Base-by-base conservation (phyloP, 2,329 filamentous ascomycete species). In the Fusarium sp. region DNA sequence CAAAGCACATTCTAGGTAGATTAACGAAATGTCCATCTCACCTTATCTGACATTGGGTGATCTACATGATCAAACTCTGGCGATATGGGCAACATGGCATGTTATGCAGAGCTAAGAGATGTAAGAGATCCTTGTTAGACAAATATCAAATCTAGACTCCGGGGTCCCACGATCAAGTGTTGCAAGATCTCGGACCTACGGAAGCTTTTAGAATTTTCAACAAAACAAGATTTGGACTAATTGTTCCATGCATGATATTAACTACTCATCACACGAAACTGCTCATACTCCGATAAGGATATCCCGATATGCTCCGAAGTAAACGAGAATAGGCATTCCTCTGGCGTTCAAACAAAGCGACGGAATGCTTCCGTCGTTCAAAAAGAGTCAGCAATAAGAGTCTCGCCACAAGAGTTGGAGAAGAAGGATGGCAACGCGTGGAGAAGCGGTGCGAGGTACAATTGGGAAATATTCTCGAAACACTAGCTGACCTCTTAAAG, bases 281-380 rank as follows among this genome's bases (percentile, higher is more conserved):
- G 20, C 39, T 24, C n/a, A 4, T 17, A 44, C 36, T 28, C 26
- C 10, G 10, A 56, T 28, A 26, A 48, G 42, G 20, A 14, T 51
- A 30, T 62, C 12, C 52, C 67, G 67, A 69, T 36, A 65, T 47
- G 59, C 56, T 34, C 66, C 66, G 63, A 45, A 21, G 21, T 12
- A 45, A 45, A 28, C 26, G 21, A 11, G 19, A 36, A 28, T 24
- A 44, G 26, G 19, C 38, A 9, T 24, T 26, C 17, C 19, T 32
- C 34, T 7, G 36, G 17, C 19, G 24, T 20, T 7, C 40, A 9
- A n/a, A 20, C 20, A 32, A 6, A 24, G 6, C 20, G 39, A 17
- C 56, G 57, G 36, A 56, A 56, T 36, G 4, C n/a, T 56, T 56
- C 58, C 48, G 51, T 14, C 19, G 8, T 20, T 47, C 15, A 23